Percentiles rank a stretch among this genome's conserved stretches.
Evolutionary conservation across 208 protist species (phyloP).

Genomic region (Leishmania aethiopica): DNA sequence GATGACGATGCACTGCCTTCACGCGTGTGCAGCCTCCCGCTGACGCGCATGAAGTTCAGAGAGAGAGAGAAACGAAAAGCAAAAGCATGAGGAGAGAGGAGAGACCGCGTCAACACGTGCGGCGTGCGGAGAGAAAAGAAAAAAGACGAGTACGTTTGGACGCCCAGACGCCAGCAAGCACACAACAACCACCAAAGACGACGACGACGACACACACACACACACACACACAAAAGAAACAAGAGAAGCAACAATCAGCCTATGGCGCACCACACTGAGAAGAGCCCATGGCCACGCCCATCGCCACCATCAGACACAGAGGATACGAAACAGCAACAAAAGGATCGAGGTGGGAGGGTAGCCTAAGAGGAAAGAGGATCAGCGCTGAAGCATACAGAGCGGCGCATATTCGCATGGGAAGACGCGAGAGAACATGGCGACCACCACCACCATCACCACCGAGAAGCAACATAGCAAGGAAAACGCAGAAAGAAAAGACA

Average conservation of each 20-base stretch:
- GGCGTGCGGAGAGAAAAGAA: background rate
- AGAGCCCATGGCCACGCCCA: background rate
- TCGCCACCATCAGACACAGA: too few species aligned
- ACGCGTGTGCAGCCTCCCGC: background rate
- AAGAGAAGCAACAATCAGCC: background rate
- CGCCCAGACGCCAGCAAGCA: background rate
- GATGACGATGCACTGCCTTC: background rate
- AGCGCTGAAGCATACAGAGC: too few species aligned
- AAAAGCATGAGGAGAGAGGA: background rate
- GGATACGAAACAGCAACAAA: background rate
- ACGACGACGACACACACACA: background rate
- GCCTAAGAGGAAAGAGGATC: too few species aligned
- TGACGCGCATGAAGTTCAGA: background rate
- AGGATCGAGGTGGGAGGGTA: background rate
- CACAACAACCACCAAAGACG: background rate
- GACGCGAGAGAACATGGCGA: too few species aligned
- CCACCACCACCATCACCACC: too few species aligned
- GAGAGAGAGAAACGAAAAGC: background rate
- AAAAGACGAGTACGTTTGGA: background rate
- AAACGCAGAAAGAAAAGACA: background rate
- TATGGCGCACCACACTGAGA: background rate
- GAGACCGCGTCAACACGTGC: too few species aligned
- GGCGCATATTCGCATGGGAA: too few species aligned
- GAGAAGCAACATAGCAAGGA: background rate
- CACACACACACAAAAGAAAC: background rate